phyloP scores from a whole-genome alignment of 2,329 filamentous ascomycete species.

The Eurotiales sp. region DNA sequence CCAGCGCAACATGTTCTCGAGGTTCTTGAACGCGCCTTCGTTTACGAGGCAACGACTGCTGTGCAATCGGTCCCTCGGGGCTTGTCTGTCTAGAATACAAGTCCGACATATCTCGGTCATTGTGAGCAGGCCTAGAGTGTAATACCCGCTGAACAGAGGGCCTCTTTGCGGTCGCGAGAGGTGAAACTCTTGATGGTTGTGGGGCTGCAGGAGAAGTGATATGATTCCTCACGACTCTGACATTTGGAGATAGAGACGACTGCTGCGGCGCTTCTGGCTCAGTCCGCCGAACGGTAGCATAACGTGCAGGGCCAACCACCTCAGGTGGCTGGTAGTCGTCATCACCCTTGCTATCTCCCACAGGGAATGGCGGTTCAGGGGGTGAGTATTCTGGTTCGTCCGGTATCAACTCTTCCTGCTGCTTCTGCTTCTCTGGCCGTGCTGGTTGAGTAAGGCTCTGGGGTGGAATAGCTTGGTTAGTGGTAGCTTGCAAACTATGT shows the following conservation, averaged over 20 bases:
- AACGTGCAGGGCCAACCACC: slow-evolving; percentile 37
- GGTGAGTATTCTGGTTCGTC: slow-evolving; percentile 49
- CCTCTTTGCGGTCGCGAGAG: slow-evolving; percentile 52
- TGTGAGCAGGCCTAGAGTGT: slow-evolving; percentile 16
- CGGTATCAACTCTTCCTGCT: slow-evolving; percentile 17
- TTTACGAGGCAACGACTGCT: slow-evolving; percentile 48
- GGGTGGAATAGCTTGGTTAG: slow-evolving; percentile 20
- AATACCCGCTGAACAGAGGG: slow-evolving; percentile 51
- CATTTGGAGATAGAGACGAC: slow-evolving; percentile 40
- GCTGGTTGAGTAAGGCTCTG: slow-evolving; percentile 6
- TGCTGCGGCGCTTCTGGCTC: slow-evolving; percentile 35
- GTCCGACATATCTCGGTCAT: slow-evolving; percentile 26
- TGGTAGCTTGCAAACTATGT: slow-evolving; percentile 12
- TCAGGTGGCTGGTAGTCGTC: slow-evolving; percentile 23
- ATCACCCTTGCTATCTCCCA: slow-evolving; percentile 25
- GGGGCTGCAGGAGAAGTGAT: slow-evolving; percentile 71
- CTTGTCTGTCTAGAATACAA: slow-evolving; percentile 40
- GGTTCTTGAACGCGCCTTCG: slow-evolving; percentile 47
- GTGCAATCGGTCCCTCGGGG: slow-evolving; percentile 36
- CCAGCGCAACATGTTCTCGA: slow-evolving; percentile 31
- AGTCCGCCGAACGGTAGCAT: slow-evolving; percentile 37
- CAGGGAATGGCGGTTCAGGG: slow-evolving; percentile 38
- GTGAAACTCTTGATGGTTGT: slow-evolving; percentile 67
- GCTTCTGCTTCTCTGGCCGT: background rate
- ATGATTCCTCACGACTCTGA: slow-evolving; percentile 68